Base-by-base conservation (phyloP, 1,139 yeast species). In the Pichia terricola region DNA sequence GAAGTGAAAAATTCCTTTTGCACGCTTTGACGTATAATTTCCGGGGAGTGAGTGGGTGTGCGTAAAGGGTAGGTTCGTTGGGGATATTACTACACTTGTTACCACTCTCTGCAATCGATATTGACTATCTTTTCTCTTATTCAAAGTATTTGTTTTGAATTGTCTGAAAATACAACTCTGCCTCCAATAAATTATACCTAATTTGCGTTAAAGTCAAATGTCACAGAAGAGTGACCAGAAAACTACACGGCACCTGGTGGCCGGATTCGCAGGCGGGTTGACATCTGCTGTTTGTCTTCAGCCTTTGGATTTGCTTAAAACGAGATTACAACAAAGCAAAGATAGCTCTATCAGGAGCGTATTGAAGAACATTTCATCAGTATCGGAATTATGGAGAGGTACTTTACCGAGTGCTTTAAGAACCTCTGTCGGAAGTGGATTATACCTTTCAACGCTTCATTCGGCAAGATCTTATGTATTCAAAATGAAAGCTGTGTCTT, bases 231-330 rank as follows among this genome's bases (percentile, higher is more conserved):
- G 22, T 16, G 22, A 16, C 22, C 22, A 34, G 10, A 53, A 52
- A 37, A 51, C 61, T 3, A 44, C 58, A 4, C 49, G 58, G 1
- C 96, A 88, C 63, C 63, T 88, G 11, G 58, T 77, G 10, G 85
- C 97, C 4, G 98, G 98, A 0, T 91, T 85, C 47, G 58, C 75
- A 9, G 95, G 96, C 1, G 98, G 98, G 0, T 65, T 94, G 47
- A 72, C 89, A 0, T 83, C 96, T 3, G 81, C 96, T 0, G 75
- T 86, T 6, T 70, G 77, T 1, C 71, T 91, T 36, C 98, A 91
- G 61, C 98, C 98, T 1, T 72, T 91, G 45, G 98, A 91, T 63
- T 70, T 91, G 41, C 66, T 91, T 44, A 91, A 91, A 62, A 91
- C 98, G 0, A 66, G 98, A 50, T 69, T 89, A 11, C 98, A 91